A percentile compares a stretch with the other conserved stretches of the same genome.
These are phyloP conservation scores for Coprinopsis sp. DNA, from an alignment of 768 basidiomycete species.

Conservation along the genomic window DNA sequence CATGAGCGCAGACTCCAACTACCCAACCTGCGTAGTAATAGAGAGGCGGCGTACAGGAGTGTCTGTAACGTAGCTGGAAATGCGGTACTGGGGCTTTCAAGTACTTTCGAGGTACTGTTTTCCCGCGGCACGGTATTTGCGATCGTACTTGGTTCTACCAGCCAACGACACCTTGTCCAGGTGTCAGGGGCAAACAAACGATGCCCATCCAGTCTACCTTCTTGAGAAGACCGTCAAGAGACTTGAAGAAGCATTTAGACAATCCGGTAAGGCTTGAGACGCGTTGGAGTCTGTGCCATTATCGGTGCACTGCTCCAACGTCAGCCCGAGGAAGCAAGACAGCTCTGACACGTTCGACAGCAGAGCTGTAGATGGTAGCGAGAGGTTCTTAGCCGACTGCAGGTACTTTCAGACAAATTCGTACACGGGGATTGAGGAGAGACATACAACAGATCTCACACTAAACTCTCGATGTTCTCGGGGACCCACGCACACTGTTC, in stretches of 20 bases:
- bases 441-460: constrained; percentile 77
- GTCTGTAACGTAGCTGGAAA: no score
- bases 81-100: no score
- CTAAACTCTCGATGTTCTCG: constrained; percentile 78
- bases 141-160: constrained; percentile 52
- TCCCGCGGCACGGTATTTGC: no score
- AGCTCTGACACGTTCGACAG: constrained; percentile 75
- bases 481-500: constrained; percentile 74
- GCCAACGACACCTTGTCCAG: constrained; percentile 41
- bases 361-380: constrained; percentile 59
- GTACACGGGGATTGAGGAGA: not conserved
- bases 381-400: constrained; percentile 71
- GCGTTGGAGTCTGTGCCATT: constrained; percentile 91
- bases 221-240: constrained; percentile 59
- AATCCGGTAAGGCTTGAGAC: constrained; percentile 71
- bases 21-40: no score
- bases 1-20: no score
- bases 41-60: no score
- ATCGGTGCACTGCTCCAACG: constrained; percentile 90
- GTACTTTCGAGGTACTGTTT: no score
- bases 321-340: constrained; percentile 75
- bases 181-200: constrained; percentile 53
- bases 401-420: constrained; percentile 1
- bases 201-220: constrained; percentile 67
- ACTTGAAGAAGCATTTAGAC: constrained; percentile 65